Percentiles rank a stretch among this genome's conserved stretches.
Evolutionary conservation across 78 protist species (phyloP).

Genomic region (Carpediemonas membranifera): DNA sequence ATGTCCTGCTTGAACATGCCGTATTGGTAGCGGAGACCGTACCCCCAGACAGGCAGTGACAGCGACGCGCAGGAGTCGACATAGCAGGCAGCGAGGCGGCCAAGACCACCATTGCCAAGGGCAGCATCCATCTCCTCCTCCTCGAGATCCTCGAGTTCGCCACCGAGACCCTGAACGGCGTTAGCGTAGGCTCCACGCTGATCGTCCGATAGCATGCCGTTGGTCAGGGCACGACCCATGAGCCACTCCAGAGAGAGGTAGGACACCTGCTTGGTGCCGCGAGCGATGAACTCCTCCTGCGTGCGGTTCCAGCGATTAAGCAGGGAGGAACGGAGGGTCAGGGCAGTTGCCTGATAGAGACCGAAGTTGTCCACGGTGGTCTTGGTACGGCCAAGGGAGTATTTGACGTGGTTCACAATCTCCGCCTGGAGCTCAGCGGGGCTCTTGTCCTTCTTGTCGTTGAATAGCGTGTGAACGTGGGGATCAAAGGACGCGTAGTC

Average conservation of each 20-base stretch:
- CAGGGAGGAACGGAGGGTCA: slow-evolving; percentile 31
- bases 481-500: too few relatives aligned
- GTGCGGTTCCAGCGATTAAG: slow-evolving; percentile 10
- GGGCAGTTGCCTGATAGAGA: slow-evolving; percentile 57
- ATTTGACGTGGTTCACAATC: too few relatives aligned
- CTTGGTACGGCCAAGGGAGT: slow-evolving; percentile 27
- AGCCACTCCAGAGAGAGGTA: slow-evolving; percentile 80
- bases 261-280: slow-evolving; percentile 59
- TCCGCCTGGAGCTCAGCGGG: too few relatives aligned
- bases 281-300: slow-evolving; percentile 27
- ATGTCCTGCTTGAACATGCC: slow-evolving; percentile 85
- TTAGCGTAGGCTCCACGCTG: slow-evolving; percentile 8
- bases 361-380: slow-evolving; percentile 45
- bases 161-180: slow-evolving; percentile 57
- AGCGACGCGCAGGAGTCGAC: slow-evolving; percentile 71
- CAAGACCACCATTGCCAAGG: slow-evolving; percentile 94
- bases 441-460: too few relatives aligned
- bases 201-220: background rate
- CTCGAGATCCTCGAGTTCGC: slow-evolving; percentile 49
- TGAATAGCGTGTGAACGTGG: too few relatives aligned
- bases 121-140: slow-evolving; percentile 83
- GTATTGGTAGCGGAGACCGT: slow-evolving; percentile 65
- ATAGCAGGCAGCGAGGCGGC: slow-evolving; percentile 79
- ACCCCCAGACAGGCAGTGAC: slow-evolving; percentile 71
- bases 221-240: slow-evolving; percentile 57